Conservation (phyloP, 1,284 basidiomycete genomes). For the Ganoderma meredithae region DNA sequence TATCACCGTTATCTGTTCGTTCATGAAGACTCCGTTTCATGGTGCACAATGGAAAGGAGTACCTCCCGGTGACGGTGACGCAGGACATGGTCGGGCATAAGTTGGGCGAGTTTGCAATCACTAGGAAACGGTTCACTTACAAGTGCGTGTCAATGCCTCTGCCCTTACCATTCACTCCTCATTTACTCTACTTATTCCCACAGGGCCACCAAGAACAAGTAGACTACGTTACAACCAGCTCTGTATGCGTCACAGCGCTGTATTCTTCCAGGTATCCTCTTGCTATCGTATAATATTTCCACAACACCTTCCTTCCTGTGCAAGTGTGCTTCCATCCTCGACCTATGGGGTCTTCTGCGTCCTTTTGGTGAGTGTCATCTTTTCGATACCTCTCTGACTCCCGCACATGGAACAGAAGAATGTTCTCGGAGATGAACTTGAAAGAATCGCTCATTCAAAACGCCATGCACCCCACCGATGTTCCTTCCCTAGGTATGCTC, state of each 20-base stretch:
- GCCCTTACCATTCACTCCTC: background rate
- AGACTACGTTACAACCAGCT: constrained; percentile 22
- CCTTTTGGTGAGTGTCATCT: background rate
- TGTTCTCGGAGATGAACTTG: background rate
- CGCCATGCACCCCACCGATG: background rate
- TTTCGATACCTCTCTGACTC: background rate
- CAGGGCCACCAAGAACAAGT: constrained; percentile 39
- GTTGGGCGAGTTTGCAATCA: constrained; percentile 93
- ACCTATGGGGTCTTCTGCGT: background rate
- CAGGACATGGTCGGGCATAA: constrained; percentile 99
- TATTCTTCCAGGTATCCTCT: constrained; percentile 15
- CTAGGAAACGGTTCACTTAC: constrained; percentile 82
- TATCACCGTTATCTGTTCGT: no score
- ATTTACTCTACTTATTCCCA: background rate
- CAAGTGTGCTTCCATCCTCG: background rate
- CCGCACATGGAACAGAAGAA: background rate
- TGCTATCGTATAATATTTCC: constrained; percentile 18
- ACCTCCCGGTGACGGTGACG: constrained; percentile 85
- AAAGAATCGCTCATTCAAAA: background rate
- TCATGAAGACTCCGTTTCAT: constrained; percentile 77
- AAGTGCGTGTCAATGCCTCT: constrained; percentile 56
- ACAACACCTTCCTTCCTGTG: background rate
- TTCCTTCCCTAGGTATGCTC: background rate
- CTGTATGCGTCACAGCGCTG: constrained; percentile 6
- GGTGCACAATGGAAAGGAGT: constrained; percentile 96